These are phyloP conservation scores for Amanita fuliginea DNA, from an alignment of 768 basidiomycete genomes.

Conservation along the genomic window DNA sequence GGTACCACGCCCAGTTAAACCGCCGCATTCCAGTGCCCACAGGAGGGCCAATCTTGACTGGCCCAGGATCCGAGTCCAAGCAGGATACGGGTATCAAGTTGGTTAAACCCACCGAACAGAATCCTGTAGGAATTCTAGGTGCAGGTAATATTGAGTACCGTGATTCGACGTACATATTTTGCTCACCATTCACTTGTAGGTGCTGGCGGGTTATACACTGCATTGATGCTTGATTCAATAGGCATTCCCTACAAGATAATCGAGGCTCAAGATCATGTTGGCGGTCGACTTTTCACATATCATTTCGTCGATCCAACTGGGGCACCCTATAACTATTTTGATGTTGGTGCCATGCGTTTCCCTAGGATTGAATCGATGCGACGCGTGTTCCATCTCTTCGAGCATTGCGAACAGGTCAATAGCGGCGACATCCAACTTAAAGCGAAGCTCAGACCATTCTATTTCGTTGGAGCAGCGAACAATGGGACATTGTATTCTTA, in stretches of 20 bases:
- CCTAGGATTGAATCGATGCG: conserved; percentile 18
- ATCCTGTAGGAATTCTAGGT: not conserved
- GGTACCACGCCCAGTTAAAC: too few relatives aligned
- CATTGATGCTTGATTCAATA: conserved; percentile 18
- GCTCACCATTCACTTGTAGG: conserved; percentile 10
- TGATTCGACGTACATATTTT: too few relatives aligned
- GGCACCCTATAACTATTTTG: conserved; percentile 6
- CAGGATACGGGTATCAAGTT: not conserved
- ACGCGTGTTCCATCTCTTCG: conserved; percentile 17
- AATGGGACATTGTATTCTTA: not conserved
- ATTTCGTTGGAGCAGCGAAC: conserved; percentile 3
- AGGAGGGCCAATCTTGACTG: not conserved
- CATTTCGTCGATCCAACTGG: conserved; percentile 10
- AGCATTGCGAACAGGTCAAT: not conserved
- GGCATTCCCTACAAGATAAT: conserved; percentile 16
- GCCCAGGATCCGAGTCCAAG: not conserved
- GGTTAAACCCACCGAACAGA: not conserved
- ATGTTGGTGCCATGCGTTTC: conserved; percentile 26
- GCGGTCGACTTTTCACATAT: conserved; percentile 20
- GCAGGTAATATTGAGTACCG: not conserved
- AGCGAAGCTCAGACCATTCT: not conserved
- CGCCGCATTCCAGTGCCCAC: too few relatives aligned
- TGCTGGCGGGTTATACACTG: conserved; percentile 18
- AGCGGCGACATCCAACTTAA: conserved; percentile 4
- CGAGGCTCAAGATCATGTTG: conserved; percentile 15